Conservation (phyloP, 179 eudicot genomes). For the Corrigiola litoralis region DNA sequence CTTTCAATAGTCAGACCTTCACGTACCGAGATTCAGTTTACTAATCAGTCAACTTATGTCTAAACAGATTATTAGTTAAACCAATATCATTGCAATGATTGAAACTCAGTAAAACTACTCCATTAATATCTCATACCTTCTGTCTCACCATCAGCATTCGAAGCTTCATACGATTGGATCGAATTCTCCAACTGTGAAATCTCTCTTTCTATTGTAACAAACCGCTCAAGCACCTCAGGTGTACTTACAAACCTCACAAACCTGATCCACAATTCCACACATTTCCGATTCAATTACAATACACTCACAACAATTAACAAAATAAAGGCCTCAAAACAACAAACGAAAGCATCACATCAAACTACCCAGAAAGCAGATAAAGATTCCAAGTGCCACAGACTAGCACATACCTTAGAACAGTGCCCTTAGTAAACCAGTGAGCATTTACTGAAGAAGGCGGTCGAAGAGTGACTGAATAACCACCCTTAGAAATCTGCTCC, state of each 20-base stretch:
- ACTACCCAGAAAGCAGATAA: too few relatives aligned
- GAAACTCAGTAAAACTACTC: background rate
- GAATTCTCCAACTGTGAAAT: conserved; percentile 68
- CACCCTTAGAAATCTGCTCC: conserved; percentile 79
- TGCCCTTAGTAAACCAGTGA: conserved; percentile 77
- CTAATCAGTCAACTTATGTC: too few relatives aligned
- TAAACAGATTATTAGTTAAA: conserved; percentile 13
- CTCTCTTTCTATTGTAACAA: conserved; percentile 68
- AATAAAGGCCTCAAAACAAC: background rate
- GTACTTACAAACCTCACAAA: conserved; percentile 82
- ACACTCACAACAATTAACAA: background rate
- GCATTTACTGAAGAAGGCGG: conserved; percentile 38
- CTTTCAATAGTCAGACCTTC: conserved; percentile 10
- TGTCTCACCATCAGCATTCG: conserved; percentile 38
- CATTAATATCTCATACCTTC: conserved; percentile 18
- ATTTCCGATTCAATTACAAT: conserved; percentile 1
- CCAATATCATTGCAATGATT: background rate
- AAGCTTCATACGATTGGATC: conserved; percentile 42
- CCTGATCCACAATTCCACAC: conserved; percentile 32
- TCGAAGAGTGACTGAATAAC: conserved; percentile 67
- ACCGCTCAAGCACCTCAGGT: conserved; percentile 76
- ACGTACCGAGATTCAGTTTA: conserved; percentile 7
- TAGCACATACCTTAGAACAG: conserved; percentile 49
- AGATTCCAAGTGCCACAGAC: background rate
- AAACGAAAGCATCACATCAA: background rate